A percentile compares a stretch with the other conserved stretches of the same genome.
phyloP scores from a whole-genome alignment of 106 monocot genomes.

The Gastrodia elata region DNA sequence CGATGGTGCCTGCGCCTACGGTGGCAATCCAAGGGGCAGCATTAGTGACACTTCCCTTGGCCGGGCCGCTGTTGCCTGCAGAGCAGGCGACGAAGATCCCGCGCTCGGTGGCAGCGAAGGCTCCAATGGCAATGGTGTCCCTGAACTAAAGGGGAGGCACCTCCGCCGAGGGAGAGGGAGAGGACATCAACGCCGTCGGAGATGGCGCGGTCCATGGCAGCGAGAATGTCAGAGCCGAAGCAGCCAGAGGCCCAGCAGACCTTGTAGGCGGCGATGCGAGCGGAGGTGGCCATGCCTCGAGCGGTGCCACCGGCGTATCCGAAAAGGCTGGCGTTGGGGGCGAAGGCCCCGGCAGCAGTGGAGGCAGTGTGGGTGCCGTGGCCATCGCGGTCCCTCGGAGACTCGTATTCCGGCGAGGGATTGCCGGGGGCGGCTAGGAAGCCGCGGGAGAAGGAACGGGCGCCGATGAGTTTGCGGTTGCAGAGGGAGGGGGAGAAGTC shows the following conservation, averaged over 20 bases:
- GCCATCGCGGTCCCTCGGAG: constrained; percentile 33
- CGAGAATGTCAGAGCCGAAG: constrained; percentile 62
- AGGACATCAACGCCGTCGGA: constrained; percentile 56
- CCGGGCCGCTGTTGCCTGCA: constrained; percentile 51
- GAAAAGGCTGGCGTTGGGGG: constrained; percentile 28
- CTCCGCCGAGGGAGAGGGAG: constrained; percentile 62
- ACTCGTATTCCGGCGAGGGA: constrained; percentile 9
- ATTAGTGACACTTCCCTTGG: constrained; percentile 25
- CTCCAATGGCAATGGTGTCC: constrained; percentile 44
- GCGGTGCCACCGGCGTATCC: constrained; percentile 29
- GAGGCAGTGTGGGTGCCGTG: constrained; percentile 38
- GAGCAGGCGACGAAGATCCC: constrained; percentile 64
- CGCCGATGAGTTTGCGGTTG: constrained; percentile 57
- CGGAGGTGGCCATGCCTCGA: constrained; percentile 28
- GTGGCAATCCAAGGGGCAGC: constrained; percentile 58
- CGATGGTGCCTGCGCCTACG: constrained; percentile 56
- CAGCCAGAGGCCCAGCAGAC: constrained; percentile 57
- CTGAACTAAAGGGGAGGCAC: constrained; percentile 29
- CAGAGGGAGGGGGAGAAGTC: constrained; percentile 38
- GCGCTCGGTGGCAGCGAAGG: constrained; percentile 36
- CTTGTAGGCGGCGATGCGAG: constrained; percentile 49
- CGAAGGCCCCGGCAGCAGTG: constrained; percentile 24
- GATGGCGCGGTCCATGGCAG: constrained; percentile 50
- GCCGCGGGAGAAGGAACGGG: constrained; percentile 47
- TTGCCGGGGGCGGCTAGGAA: constrained; percentile 14